Evolutionary conservation across 805 yeast genomes (phyloP).

Genomic region (Pichia rugopelliculosa): DNA sequence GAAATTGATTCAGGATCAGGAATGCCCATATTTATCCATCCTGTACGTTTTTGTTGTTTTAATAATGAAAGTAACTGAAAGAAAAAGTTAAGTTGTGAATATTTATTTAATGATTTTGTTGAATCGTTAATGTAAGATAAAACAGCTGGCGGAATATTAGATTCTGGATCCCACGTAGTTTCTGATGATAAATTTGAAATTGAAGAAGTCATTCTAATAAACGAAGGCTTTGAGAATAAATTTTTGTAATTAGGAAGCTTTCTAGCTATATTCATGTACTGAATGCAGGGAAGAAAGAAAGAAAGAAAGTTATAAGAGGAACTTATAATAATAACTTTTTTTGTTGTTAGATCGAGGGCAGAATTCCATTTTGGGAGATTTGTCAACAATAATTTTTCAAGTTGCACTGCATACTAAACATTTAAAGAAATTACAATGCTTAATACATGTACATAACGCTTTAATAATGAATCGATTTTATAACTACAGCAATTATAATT

Average conservation of each 20-base stretch:
- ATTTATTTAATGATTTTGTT: slow-evolving; percentile 9
- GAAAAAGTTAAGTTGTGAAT: slow-evolving; percentile 28
- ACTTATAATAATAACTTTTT: no score
- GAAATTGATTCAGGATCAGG: slow-evolving; percentile 62
- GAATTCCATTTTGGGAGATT: not conserved
- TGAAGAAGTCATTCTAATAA: not conserved
- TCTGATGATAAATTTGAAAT: not conserved
- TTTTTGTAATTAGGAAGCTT: not conserved
- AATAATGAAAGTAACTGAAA: slow-evolving; percentile 60
- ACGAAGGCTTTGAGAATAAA: not conserved
- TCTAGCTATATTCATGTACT: not conserved
- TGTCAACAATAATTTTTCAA: not conserved
- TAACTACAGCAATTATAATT: not conserved
- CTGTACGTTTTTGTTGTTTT: slow-evolving; percentile 81
- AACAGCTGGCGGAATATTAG: slow-evolving; percentile 35
- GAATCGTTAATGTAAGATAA: slow-evolving; percentile 23
- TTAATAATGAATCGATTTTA: no score
- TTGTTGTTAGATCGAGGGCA: no score
- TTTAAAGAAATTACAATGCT: no score
- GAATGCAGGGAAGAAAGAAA: not conserved
- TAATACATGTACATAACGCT: no score
- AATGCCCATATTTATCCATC: slow-evolving; percentile 75
- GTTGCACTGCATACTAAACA: no score
- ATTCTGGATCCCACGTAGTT: slow-evolving; percentile 37
- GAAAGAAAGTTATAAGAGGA: no score